Conservation (phyloP, 2,329 filamentous ascomycete species). For the Fusarium luffae region DNA sequence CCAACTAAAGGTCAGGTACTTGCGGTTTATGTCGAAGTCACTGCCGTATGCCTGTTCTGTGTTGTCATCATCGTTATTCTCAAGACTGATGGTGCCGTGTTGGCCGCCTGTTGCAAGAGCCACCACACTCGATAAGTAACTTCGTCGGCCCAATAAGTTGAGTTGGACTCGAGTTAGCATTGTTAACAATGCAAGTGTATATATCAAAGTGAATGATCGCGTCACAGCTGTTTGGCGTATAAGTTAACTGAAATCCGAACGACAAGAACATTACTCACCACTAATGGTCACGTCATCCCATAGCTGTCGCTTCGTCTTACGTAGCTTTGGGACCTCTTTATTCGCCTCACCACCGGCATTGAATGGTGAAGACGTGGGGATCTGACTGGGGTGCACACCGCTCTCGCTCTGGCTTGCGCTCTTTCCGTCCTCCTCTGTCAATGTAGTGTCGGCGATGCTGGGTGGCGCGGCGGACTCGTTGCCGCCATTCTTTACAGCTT, state of each 20-base stretch:
- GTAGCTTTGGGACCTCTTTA: slow-evolving; percentile 60
- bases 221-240: slow-evolving; percentile 75
- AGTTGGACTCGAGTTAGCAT: slow-evolving; percentile 95
- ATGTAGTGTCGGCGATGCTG: slow-evolving; percentile 74
- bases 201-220: slow-evolving; percentile 89
- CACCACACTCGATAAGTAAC: slow-evolving; percentile 95
- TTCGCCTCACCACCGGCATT: slow-evolving; percentile 51
- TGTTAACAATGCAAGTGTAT: slow-evolving; percentile 88
- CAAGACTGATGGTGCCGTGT: slow-evolving; percentile 83
- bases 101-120: slow-evolving; percentile 82
- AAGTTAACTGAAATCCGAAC: slow-evolving; percentile 6
- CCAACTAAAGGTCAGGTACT: slow-evolving; percentile 97
- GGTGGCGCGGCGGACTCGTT: slow-evolving; percentile 65
- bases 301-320: slow-evolving; percentile 88
- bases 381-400: slow-evolving; percentile 84
- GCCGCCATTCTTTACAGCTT: slow-evolving; percentile 67
- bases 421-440: slow-evolving; percentile 84
- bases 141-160: slow-evolving; percentile 93
- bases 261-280: slow-evolving; percentile 67
- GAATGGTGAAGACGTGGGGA: slow-evolving; percentile 66
- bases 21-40: slow-evolving; percentile 95
- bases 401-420: slow-evolving; percentile 82
- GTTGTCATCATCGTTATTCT: slow-evolving; percentile 93
- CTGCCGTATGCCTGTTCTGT: slow-evolving; percentile 85
- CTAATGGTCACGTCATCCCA: slow-evolving; percentile 98